Base-by-base conservation (phyloP, 805 yeast genomes). In the Candida ortonii region DNA sequence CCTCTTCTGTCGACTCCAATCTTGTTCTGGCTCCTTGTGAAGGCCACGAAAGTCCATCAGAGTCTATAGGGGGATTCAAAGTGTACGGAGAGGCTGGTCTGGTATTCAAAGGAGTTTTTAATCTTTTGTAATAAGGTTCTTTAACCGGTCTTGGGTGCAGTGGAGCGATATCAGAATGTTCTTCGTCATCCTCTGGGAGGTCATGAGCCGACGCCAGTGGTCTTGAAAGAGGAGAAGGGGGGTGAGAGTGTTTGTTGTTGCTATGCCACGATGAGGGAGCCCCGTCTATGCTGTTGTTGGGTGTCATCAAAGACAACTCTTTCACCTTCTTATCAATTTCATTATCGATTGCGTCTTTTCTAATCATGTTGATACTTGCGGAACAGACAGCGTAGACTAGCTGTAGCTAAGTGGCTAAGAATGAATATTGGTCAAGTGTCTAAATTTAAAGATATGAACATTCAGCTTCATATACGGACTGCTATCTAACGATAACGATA, bases 1-100 rank as follows among this genome's bases (percentile, higher is more conserved):
- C 87, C 28, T 76, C 85, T 4, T 69, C 69, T 2, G 77, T 66
- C 40, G 84, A 84, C 39, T 80, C 87, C 11, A 86, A 71, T 36
- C 97, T 69, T 18, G 57, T 61, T 37, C 95, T 67, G 6, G 98
- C 90, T 7, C 97, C 97, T 3, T 70, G 50, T 12, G 89, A 78
- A 12, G 97, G 97, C 96, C 96, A 90, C 27, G 96, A 86, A 29
- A 90, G 71, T 0, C 96, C 96, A 60, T 86, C 96, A 27, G 73
- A 78, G 53, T 87, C 96, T 21, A 88, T 81, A 13, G 96, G 93
- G 0, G 96, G 89, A 44, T 78, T 80, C 34, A 83, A 59, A 2
- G 94, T 84, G 56, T 80, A 83, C 14, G 95, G 95, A 4, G 88
- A 77, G 0, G 89, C 88, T 2, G 87, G 85, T 51, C 88, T 69